phyloP scores from a whole-genome alignment of 2,329 filamentous ascomycete species.

The Oidium heveae region DNA sequence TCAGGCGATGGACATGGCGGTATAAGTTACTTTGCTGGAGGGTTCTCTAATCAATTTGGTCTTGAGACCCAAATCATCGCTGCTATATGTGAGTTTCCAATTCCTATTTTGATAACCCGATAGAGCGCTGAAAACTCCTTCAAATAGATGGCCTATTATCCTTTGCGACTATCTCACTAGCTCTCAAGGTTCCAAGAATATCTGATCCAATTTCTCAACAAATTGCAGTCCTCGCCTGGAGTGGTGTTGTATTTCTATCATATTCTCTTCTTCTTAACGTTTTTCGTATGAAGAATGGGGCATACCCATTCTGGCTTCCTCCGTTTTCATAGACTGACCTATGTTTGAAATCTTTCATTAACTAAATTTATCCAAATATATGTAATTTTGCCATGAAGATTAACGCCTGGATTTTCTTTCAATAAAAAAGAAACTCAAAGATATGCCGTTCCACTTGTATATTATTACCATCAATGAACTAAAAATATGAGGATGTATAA shows the following conservation, averaged over 20 bases:
- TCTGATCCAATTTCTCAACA: slow-evolving; percentile 53
- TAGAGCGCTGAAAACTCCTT: background rate
- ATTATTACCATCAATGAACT: too few species aligned
- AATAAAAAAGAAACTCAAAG: too few species aligned
- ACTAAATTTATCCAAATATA: too few species aligned
- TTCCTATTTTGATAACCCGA: background rate
- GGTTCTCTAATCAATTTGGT: slow-evolving; percentile 84
- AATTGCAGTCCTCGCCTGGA: slow-evolving; percentile 59
- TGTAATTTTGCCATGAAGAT: too few species aligned
- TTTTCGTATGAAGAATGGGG: slow-evolving; percentile 83
- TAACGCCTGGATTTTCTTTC: too few species aligned
- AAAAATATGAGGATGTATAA: too few species aligned
- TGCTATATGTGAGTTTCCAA: slow-evolving; percentile 51
- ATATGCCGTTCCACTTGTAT: too few species aligned
- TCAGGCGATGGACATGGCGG: slow-evolving; percentile 62
- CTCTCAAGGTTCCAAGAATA: slow-evolving; percentile 79
- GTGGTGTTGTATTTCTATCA: slow-evolving; percentile 47
- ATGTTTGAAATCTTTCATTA: too few species aligned
- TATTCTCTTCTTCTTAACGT: slow-evolving; percentile 90
- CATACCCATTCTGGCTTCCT: slow-evolving; percentile 83
- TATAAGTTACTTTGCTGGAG: slow-evolving; percentile 68
- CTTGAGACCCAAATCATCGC: slow-evolving; percentile 90
- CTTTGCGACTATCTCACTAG: slow-evolving; percentile 76
- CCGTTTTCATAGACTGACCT: slow-evolving; percentile 32
- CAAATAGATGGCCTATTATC: slow-evolving; percentile 48